These are phyloP conservation scores for Blastobotrys mokoenaii DNA, from an alignment of 805 yeast species.

Conservation along the genomic window DNA sequence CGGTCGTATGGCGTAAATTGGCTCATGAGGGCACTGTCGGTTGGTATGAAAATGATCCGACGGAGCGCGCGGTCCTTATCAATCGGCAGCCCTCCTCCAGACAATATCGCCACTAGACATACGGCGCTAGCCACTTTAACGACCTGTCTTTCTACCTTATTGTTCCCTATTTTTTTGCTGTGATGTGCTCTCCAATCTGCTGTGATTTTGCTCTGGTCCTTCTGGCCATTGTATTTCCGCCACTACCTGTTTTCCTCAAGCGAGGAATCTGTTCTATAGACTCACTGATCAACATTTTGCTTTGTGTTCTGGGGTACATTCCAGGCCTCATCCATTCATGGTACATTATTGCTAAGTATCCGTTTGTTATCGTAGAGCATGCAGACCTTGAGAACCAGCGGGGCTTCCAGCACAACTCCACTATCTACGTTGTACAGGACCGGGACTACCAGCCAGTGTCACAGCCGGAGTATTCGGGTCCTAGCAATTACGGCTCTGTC, in stretches of 20 bases:
- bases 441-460: neutral
- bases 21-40: no score
- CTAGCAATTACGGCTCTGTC: slow-evolving; percentile 1
- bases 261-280: slow-evolving; percentile 69
- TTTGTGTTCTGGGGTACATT: slow-evolving; percentile 61
- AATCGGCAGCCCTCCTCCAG: no score
- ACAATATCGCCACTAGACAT: no score
- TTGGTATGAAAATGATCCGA: no score
- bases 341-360: slow-evolving; percentile 71
- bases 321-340: slow-evolving; percentile 75
- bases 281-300: slow-evolving; percentile 54
- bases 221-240: slow-evolving; percentile 66
- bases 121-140: no score
- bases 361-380: slow-evolving; percentile 30
- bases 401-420: slow-evolving; percentile 2
- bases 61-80: no score
- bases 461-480: neutral
- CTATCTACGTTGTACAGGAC: neutral
- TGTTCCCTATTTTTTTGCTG: no score
- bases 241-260: slow-evolving; percentile 67
- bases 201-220: slow-evolving; percentile 61
- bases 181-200: slow-evolving; percentile 20
- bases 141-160: no score
- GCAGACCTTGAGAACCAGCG: slow-evolving; percentile 18
- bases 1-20: no score